Evolutionary conservation across 1,139 yeast species (phyloP), one percentile per base, ranked within the genome.

Genomic region (Pichia sp.): DNA sequence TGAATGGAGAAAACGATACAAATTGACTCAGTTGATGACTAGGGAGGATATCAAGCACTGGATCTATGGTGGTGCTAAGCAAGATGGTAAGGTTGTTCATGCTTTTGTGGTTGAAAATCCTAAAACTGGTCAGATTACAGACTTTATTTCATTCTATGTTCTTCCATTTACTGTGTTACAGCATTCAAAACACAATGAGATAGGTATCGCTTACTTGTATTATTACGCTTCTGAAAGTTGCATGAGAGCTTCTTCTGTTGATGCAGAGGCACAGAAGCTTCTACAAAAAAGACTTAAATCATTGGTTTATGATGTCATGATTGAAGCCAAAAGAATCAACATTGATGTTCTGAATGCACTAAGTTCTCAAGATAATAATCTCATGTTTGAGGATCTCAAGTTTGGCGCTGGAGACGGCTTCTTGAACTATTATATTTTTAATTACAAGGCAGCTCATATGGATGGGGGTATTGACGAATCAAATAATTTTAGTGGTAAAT

Each of bases 361-460:
- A 47, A 79, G 96, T 0, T 72, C 88, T 11, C 95, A 89, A 64
- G 98, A 91, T 59, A 93, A 91, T 59, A 74, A 88, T 9, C 66
- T 79, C 46, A 86, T 91, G 63, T 67, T 91, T 52, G 82, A 84
- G 31, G 79, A 83, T 38, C 71, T 85, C 63, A 85, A 86, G 60
- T 91, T 93, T 61, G 96, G 96, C 20, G 76, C 79, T 38, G 99
- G 99, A 34, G 97, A 91, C 60, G 99, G 98, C 1, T 75, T 75
- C 59, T 72, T 91, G 57, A 84, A 91, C 63, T 93, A 83, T 61
- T 91, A 91, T 59, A 67, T 93, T 54, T 93, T 91, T 72, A 91
- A 91, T 62, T 91, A 89, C 67, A 79, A 72, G 57, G 80, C 93
- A 6, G 78, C 77, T 65, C 89, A 88, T 3, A 74, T 91, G 40